Conservation (phyloP, 768 basidiomycete genomes). For the Calocybe cyanea region DNA sequence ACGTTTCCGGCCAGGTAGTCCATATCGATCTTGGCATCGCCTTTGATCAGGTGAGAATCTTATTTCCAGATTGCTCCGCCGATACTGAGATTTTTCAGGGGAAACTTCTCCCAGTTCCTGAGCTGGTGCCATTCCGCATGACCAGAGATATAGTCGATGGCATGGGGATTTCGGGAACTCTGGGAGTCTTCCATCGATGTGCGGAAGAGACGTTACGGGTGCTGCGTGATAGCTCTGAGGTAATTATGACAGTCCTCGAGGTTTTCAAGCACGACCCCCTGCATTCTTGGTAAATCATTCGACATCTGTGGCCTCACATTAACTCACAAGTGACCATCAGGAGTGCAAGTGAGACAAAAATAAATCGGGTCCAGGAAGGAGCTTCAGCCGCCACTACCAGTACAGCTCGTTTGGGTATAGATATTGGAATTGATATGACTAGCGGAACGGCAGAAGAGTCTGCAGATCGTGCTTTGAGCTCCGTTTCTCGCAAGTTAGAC, state of each 20-base stretch:
- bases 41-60: slow-evolving; percentile 76
- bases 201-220: slow-evolving; percentile 94
- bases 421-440: slow-evolving; percentile 57
- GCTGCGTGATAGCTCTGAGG: slow-evolving; percentile 75
- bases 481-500: slow-evolving; percentile 80
- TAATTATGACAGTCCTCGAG: slow-evolving; percentile 92
- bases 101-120: slow-evolving; percentile 71
- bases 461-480: slow-evolving; percentile 82
- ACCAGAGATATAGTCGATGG: slow-evolving; percentile 94
- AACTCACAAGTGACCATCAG: slow-evolving; percentile 28
- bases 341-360: slow-evolving; percentile 76
- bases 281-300: slow-evolving; percentile 69
- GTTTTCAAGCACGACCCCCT: slow-evolving; percentile 97
- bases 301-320: background rate
- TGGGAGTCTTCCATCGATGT: slow-evolving; percentile 93
- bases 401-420: slow-evolving; percentile 31
- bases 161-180: slow-evolving; percentile 83
- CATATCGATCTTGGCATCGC: slow-evolving; percentile 97
- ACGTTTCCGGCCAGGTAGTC: slow-evolving; percentile 77
- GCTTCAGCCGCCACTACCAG: slow-evolving; percentile 24
- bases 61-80: slow-evolving; percentile 1
- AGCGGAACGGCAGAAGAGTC: slow-evolving; percentile 76
- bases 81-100: slow-evolving; percentile 52
- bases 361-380: slow-evolving; percentile 57
- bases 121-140: slow-evolving; percentile 92